phyloP scores from a whole-genome alignment of 148 eudicot species.

The Bassia scoparia region DNA sequence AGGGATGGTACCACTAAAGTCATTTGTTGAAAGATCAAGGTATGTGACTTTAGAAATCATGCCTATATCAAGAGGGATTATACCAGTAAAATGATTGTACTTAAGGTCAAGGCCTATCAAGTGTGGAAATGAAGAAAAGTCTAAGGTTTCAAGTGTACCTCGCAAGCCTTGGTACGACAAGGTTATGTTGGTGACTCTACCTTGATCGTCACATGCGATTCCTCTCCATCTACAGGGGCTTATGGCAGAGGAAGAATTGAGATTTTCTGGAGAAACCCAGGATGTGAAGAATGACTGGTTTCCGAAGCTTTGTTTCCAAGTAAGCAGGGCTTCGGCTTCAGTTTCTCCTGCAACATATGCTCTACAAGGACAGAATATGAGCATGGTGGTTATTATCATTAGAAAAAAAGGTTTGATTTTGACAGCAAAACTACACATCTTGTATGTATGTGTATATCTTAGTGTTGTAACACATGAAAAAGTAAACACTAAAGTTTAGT shows the following conservation, averaged over 20 bases:
- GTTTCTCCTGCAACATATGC: slow-evolving; percentile 15
- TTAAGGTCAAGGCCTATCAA: slow-evolving; percentile 16
- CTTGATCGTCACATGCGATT: slow-evolving; percentile 14
- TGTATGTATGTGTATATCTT: neutral
- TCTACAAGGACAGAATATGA: neutral
- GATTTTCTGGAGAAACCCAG: neutral
- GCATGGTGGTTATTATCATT: neutral
- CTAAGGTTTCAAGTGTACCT: slow-evolving; percentile 21
- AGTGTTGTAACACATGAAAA: neutral
- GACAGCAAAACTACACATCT: neutral
- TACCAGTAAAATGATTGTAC: slow-evolving; percentile 11
- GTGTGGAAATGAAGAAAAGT: slow-evolving; percentile 28
- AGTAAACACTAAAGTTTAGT: neutral
- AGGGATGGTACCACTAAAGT: slow-evolving; percentile 4
- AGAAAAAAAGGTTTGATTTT: neutral
- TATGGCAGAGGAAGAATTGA: slow-evolving; percentile 2
- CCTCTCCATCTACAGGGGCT: slow-evolving; percentile 24
- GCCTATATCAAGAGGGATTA: slow-evolving; percentile 17
- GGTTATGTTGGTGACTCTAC: slow-evolving; percentile 22
- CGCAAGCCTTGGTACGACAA: slow-evolving; percentile 1
- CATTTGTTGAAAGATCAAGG: slow-evolving; percentile 23
- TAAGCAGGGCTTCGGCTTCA: slow-evolving; percentile 15
- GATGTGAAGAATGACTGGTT: slow-evolving; percentile 18
- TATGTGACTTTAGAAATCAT: slow-evolving; percentile 5
- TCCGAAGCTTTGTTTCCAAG: slow-evolving; percentile 16